Evolutionary conservation across 2,329 filamentous ascomycete species (phyloP).

Genomic region (Trichophyton simii): DNA sequence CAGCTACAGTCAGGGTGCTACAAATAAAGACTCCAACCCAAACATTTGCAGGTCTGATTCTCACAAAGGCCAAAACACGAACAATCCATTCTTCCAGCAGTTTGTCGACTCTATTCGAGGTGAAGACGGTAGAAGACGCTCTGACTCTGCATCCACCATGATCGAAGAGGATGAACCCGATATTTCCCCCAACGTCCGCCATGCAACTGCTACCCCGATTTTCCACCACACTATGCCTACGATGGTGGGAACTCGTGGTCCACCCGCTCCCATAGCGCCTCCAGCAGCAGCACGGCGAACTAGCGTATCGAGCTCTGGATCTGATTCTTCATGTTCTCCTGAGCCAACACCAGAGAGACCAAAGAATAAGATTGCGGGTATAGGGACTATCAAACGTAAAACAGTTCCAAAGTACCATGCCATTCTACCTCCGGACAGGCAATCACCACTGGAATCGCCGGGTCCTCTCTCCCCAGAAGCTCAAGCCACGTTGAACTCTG

Average conservation of each 20-base stretch:
- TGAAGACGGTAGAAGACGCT: slow-evolving; percentile 9
- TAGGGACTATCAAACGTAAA: slow-evolving; percentile 12
- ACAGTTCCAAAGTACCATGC: slow-evolving; percentile 39
- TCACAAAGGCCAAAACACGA: slow-evolving; percentile 4
- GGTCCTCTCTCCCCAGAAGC: slow-evolving; percentile 52
- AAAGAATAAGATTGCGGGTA: not conserved
- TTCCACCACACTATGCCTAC: slow-evolving; percentile 12
- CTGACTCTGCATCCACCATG: slow-evolving; percentile 17
- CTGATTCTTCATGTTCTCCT: not conserved
- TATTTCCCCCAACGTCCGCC: slow-evolving; percentile 20
- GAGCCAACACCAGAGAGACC: not conserved
- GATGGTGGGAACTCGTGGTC: slow-evolving; percentile 2
- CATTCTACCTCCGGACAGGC: slow-evolving; percentile 45
- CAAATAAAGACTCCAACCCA: not conserved
- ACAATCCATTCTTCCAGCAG: slow-evolving; percentile 17
- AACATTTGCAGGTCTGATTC: not conserved
- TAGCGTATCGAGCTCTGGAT: not conserved
- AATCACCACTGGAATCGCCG: slow-evolving; percentile 44
- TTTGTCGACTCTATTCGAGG: slow-evolving; percentile 14
- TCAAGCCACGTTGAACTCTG: slow-evolving; percentile 46
- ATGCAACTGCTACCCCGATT: slow-evolving; percentile 20
- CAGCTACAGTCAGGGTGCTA: not conserved
- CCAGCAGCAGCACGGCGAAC: not conserved
- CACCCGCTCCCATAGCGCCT: not conserved
- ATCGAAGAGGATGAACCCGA: slow-evolving; percentile 22